Evolutionary conservation across 441 rosid genomes (phyloP), one percentile per base, ranked within the genome.

Genomic region (Adansonia rubrostipa): DNA sequence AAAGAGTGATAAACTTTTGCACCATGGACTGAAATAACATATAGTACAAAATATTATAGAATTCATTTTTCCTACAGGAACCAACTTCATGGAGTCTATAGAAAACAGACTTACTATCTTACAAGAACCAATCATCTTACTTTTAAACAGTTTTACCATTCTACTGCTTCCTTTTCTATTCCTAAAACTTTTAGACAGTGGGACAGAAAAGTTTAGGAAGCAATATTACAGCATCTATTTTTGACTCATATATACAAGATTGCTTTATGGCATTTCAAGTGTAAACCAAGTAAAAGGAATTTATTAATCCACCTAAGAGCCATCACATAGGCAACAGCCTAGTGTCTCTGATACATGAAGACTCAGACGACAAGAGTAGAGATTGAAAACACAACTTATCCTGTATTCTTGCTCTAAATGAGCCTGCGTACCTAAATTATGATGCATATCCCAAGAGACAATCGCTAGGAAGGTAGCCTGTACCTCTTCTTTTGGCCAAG

Each of bases 51-150:
- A 13, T 50, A 66, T 15, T 50, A 71, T 24, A 51, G 28, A 14
- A 3, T 71, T 51, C 44, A 28, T 6, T 22, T 22, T 51, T 28
- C 45, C 13, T 51, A 9, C 51, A 28, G 22, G 61, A 36, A 71
- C 24, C 44, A 24, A 14, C 24, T 71, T 9, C 47, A 53, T 51
- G 62, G 24, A 71, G 15, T 71, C 24, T 45, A 51, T 28, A 53
- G 60, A 69, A 68, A 71, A 22, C 33, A 71, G 47, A 71, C 11
- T 28, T 71, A 8, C 58, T 51, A 28, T 45, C 74, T 71, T 51
- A 71, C 45, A 15, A 71, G 33, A 13, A 71, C 61, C 47, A 19
- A 72, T 72, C 17, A 54, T 72, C n/a, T 33, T 54, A 72, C 17
- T 72, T 54, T 71, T 15, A 71, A 71, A 54, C 14, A 71, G 63